Conservation (phyloP, 306 rosid species). For the Betula pendula region DNA sequence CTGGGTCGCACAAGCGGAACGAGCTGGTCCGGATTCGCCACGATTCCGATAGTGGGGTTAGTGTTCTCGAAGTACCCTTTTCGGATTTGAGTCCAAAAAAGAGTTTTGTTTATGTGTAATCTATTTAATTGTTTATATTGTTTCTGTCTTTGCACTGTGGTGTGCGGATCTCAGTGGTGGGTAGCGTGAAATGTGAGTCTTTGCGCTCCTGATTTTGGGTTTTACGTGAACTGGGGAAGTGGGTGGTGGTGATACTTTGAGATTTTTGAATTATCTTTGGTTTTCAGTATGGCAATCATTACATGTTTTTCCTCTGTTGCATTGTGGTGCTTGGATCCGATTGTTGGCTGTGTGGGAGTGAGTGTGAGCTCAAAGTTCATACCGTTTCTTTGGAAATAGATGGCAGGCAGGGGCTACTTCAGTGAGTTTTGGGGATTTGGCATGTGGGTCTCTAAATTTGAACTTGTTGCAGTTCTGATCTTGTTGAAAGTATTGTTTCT, state of each 20-base stretch:
- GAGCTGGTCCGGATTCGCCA: constrained; percentile 95
- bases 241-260: constrained; percentile 4
- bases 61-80: constrained; percentile 23
- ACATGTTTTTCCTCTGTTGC: neutral
- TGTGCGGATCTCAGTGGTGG: neutral
- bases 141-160: neutral
- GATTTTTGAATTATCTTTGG: neutral
- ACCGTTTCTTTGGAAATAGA: constrained; percentile 23
- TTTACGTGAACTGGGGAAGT: neutral
- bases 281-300: neutral
- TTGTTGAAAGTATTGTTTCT: neutral
- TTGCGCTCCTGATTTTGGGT: neutral
- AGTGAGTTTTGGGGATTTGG: constrained; percentile 3
- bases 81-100: neutral
- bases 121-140: neutral
- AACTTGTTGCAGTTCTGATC: constrained; percentile 7
- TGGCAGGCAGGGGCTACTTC: constrained; percentile 18
- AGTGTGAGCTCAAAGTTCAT: constrained; percentile 26
- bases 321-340: constrained; percentile 31
- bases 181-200: neutral
- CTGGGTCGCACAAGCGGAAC: constrained; percentile 91
- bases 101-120: neutral
- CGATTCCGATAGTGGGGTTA: constrained; percentile 89
- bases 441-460: constrained; percentile 14
- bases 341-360: neutral